phyloP scores from a whole-genome alignment of 1,284 basidiomycete genomes.

The Ganoderma multipileum region DNA sequence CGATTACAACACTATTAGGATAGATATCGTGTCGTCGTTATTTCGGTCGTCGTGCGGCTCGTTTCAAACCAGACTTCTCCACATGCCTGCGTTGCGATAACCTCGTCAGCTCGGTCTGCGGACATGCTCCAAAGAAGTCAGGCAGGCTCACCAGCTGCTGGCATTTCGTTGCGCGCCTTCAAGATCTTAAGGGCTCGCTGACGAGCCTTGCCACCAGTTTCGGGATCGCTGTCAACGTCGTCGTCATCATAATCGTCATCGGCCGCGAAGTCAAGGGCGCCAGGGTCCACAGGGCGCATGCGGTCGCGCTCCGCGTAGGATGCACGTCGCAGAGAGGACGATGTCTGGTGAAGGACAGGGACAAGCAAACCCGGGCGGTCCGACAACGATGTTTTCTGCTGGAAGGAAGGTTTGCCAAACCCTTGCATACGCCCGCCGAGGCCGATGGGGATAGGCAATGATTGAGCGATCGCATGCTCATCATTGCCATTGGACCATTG shows the following conservation, averaged over 20 bases:
- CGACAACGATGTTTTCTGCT: slow-evolving; percentile 54
- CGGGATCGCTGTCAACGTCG: slow-evolving; percentile 38
- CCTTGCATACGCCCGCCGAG: slow-evolving; percentile 42
- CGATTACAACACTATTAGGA: slow-evolving; percentile 33
- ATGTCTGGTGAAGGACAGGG: slow-evolving; percentile 43
- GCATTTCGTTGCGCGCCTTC: slow-evolving; percentile 48
- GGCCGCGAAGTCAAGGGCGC: slow-evolving; percentile 65
- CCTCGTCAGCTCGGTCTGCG: neutral
- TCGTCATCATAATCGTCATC: slow-evolving; percentile 53
- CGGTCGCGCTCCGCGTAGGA: slow-evolving; percentile 74
- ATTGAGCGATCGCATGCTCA: slow-evolving; percentile 48
- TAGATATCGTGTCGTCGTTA: slow-evolving; percentile 30
- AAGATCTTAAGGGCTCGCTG: slow-evolving; percentile 70
- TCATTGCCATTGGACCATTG: slow-evolving; percentile 21
- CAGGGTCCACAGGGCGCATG: slow-evolving; percentile 67
- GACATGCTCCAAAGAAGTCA: neutral
- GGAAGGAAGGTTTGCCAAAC: slow-evolving; percentile 58
- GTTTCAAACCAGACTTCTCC: slow-evolving; percentile 70
- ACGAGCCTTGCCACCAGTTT: slow-evolving; percentile 53
- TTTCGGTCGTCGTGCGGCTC: slow-evolving; percentile 17
- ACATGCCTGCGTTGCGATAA: slow-evolving; percentile 54
- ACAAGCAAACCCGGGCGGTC: slow-evolving; percentile 43
- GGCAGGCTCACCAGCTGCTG: slow-evolving; percentile 37
- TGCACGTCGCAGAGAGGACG: slow-evolving; percentile 59
- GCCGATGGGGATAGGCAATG: slow-evolving; percentile 67